Evolutionary conservation across 306 rosid genomes (phyloP).

Genomic region (Echinosophora koreensis): DNA sequence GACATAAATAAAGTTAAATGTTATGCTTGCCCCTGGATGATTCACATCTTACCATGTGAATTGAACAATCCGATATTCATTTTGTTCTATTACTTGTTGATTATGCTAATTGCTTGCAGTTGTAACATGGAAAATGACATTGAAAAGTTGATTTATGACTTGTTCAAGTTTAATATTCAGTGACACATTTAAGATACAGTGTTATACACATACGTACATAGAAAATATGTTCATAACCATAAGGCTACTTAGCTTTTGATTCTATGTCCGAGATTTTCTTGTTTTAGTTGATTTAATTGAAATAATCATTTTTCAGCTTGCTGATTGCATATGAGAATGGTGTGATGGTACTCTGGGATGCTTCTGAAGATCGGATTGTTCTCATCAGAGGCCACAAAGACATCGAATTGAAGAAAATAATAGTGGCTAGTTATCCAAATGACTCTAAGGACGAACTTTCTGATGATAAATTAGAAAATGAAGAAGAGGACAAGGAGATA

Average conservation of each 20-base stretch:
- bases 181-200: slow-evolving; percentile 21
- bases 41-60: slow-evolving; percentile 10
- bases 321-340: slow-evolving; percentile 88
- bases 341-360: slow-evolving; percentile 86
- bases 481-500: slow-evolving; percentile 78
- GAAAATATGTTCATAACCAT: slow-evolving; percentile 1
- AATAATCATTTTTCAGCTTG: slow-evolving; percentile 65
- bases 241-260: slow-evolving; percentile 16
- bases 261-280: background rate
- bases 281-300: slow-evolving; percentile 33
- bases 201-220: background rate
- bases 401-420: slow-evolving; percentile 59
- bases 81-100: slow-evolving; percentile 17
- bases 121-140: slow-evolving; percentile 12
- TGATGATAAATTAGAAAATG: slow-evolving; percentile 55
- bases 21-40: background rate
- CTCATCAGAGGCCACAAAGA: slow-evolving; percentile 74
- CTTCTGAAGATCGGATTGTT: slow-evolving; percentile 75
- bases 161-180: slow-evolving; percentile 25
- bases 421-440: slow-evolving; percentile 49
- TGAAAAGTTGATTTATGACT: background rate
- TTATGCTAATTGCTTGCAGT: slow-evolving; percentile 21
- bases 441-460: slow-evolving; percentile 49
- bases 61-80: background rate
- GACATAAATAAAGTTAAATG: too few species aligned